Evolutionary conservation across 2,329 filamentous ascomycete species (phyloP).

Genomic region (Sporothrix humicola): DNA sequence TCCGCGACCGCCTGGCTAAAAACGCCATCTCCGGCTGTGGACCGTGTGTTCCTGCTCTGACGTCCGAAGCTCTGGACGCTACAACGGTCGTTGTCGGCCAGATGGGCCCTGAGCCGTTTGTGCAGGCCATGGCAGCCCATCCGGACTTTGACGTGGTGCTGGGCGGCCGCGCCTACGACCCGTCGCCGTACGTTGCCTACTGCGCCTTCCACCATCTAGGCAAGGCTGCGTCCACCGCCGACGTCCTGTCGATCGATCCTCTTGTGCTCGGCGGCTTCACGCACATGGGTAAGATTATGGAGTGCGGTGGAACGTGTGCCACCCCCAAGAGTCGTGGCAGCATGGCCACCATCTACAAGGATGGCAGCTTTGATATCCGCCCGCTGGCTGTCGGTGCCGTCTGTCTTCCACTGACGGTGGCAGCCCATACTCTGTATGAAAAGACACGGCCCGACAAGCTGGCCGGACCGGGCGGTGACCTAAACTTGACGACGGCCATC

Average conservation of each 20-base stretch:
- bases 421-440: constrained; percentile 61
- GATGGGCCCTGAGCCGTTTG: constrained; percentile 42
- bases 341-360: constrained; percentile 48
- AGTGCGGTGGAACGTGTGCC: constrained; percentile 57
- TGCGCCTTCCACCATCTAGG: constrained; percentile 36
- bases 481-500: constrained; percentile 49
- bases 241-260: not conserved
- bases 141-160: constrained; percentile 56
- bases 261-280: constrained; percentile 46
- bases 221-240: not conserved
- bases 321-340: constrained; percentile 53
- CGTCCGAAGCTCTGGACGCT: not conserved
- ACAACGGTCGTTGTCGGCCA: constrained; percentile 11
- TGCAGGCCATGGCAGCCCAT: constrained; percentile 36
- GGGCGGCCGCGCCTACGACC: constrained; percentile 53
- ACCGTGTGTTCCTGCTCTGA: not conserved
- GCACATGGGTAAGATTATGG: constrained; percentile 63
- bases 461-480: constrained; percentile 55
- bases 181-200: constrained; percentile 50
- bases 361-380: constrained; percentile 54
- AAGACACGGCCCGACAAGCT: constrained; percentile 58
- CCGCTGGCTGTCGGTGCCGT: constrained; percentile 48
- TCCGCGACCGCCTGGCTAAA: not conserved
- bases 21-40: not conserved
- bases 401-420: constrained; percentile 56